Base-by-base conservation (phyloP, 306 rosid genomes). In the Casuarina cunninghamiana region DNA sequence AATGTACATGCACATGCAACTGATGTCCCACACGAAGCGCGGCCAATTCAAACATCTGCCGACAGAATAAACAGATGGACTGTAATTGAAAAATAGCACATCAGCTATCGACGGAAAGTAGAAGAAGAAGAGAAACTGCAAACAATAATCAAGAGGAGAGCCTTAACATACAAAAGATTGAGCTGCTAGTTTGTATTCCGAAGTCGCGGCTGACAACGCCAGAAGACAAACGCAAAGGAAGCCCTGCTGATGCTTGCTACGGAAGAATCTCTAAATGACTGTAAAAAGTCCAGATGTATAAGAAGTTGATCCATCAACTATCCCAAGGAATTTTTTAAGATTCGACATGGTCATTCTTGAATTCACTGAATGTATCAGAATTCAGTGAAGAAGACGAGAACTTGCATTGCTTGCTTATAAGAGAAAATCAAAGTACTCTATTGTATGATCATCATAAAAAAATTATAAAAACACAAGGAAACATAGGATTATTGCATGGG, bases 211-310 rank as follows among this genome's bases (percentile, higher is more conserved):
- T 1, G 90, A 91, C 3, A 72, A 35, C 10, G 93, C 93, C 15
- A 82, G 76, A 3, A 83, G 41, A 89, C 49, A 85, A 91, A 95
- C 32, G 98, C 92, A 6, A 92, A 65, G 72, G 91, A 77, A 5
- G 90, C 78, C 96, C 87, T 91, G 89, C 89, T 81, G 37, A 95
- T 91, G 73, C 97, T 76, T 12, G 93, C 75, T 12, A 91, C 77
- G 19, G 86, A 86, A 42, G 95, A 5, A 76, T 91, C 97, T 10
- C 90, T 82, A 37, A 95, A 92, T 69, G 51, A 10, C 2, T 10
- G 3, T 46, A 3, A 9, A 46, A 1, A 2, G 11, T 46, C 50
- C 2, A 2, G 8, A 9, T 9, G 4, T 10, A 82, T 77, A 77
- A 26, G 32, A 26, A 26, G 32, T 26, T 89, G 87, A 78, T 91